These are phyloP conservation scores for Phaeoacremonium minimum DNA, from an alignment of 2,329 filamentous ascomycete genomes.

Conservation along the genomic window DNA sequence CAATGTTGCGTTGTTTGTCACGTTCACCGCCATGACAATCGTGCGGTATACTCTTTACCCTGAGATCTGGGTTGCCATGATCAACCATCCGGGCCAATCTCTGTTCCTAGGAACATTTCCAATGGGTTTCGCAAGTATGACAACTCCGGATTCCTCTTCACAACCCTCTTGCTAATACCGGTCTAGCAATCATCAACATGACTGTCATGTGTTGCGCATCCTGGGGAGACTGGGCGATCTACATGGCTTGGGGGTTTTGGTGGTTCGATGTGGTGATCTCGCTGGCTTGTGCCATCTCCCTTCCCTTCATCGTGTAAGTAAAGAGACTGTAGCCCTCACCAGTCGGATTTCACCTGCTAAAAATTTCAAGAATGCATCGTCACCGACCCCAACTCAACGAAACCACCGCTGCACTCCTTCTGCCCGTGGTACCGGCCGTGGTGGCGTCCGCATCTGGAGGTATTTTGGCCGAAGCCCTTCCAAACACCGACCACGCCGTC, in stretches of 20 bases:
- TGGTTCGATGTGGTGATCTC: constrained; percentile 44
- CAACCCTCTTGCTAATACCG: not conserved
- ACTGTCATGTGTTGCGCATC: constrained; percentile 53
- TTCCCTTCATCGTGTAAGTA: constrained; percentile 48
- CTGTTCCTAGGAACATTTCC: constrained; percentile 61
- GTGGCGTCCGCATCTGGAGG: constrained; percentile 61
- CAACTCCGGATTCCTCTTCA: not conserved
- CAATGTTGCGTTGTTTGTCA: constrained; percentile 48
- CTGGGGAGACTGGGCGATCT: constrained; percentile 49
- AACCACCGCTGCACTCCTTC: constrained; percentile 56
- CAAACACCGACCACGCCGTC: constrained; percentile 48
- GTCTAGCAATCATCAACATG: constrained; percentile 54
- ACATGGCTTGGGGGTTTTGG: constrained; percentile 49
- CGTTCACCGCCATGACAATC: constrained; percentile 44
- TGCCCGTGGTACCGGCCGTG: constrained; percentile 59
- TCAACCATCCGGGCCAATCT: constrained; percentile 56
- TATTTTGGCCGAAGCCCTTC: constrained; percentile 57
- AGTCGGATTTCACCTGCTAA: no score
- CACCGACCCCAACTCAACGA: constrained; percentile 30
- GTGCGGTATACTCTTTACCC: constrained; percentile 58
- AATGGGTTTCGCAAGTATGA: constrained; percentile 52
- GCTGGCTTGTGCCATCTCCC: constrained; percentile 37
- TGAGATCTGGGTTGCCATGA: constrained; percentile 56
- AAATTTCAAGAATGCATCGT: constrained; percentile 13
- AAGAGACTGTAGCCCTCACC: constrained; percentile 30